phyloP scores from a whole-genome alignment of 768 basidiomycete genomes.

The Suillus subalutaceus region DNA sequence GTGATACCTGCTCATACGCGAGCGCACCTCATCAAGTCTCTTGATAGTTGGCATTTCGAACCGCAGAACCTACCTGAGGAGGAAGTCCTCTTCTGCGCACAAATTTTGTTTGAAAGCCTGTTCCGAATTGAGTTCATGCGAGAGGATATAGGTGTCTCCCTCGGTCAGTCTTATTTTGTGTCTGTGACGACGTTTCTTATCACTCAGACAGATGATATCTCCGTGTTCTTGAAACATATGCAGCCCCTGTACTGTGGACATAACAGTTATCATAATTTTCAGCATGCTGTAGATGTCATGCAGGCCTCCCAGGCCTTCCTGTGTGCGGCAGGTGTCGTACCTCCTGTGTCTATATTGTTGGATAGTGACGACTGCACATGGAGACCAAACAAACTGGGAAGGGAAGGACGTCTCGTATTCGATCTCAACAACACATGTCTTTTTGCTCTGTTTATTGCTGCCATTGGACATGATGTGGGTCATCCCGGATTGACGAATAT shows the following conservation, averaged over 20 bases:
- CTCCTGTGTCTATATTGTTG: conserved; percentile 70
- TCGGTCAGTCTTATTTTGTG: conserved; percentile 49
- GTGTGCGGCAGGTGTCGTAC: conserved; percentile 76
- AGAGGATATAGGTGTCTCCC: conserved; percentile 55
- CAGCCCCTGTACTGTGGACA: conserved; percentile 87
- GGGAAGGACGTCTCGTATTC: conserved; percentile 38
- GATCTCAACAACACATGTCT: conserved; percentile 68
- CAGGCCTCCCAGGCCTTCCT: conserved; percentile 92
- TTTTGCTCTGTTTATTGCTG: conserved; percentile 84
- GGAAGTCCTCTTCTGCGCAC: conserved; percentile 79
- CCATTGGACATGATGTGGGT: conserved; percentile 96
- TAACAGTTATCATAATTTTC: conserved; percentile 98
- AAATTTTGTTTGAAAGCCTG: conserved; percentile 85
- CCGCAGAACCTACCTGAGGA: conserved; percentile 82
- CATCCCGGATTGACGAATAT: conserved; percentile 94
- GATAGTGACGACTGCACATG: conserved; percentile 40
- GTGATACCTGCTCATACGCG: conserved; percentile 54
- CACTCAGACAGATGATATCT: conserved; percentile 62
- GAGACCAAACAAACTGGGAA: conserved; percentile 46
- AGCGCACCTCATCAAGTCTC: conserved; percentile 60
- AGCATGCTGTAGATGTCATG: conserved; percentile 94
- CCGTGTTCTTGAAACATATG: conserved; percentile 82
- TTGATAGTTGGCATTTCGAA: conserved; percentile 90
- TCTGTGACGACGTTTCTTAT: conserved; percentile 21
- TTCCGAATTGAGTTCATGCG: conserved; percentile 79